Percentiles rank a stretch among this genome's conserved stretches.
phyloP scores from a whole-genome alignment of 257 asterid species.

The Petunia axillaris region DNA sequence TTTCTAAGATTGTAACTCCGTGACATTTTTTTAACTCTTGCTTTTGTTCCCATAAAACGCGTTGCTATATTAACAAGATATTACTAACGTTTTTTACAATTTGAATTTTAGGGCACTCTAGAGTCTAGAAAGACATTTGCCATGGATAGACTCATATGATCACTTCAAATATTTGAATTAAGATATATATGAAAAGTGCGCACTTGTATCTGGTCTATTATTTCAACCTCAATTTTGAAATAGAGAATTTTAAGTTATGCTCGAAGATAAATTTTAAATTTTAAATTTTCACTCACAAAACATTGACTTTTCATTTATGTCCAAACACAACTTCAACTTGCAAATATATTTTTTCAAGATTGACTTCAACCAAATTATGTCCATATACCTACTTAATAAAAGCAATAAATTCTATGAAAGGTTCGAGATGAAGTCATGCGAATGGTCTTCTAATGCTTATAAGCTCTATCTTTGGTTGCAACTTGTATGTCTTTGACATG shows the following conservation, averaged over 20 bases:
- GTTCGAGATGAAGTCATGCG: slow-evolving; percentile 8
- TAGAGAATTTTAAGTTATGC: no score
- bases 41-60: not conserved
- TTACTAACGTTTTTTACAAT: not conserved
- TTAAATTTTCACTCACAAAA: no score
- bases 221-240: no score
- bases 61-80: not conserved
- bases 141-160: no score
- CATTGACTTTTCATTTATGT: no score
- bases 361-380: no score
- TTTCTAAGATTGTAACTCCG: not conserved
- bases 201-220: not conserved
- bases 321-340: no score
- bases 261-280: no score
- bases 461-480: not conserved
- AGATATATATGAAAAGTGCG: not conserved
- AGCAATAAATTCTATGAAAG: not conserved
- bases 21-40: not conserved
- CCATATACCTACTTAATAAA: not conserved
- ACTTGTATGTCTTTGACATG: not conserved
- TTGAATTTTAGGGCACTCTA: no score
- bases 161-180: no score
- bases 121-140: no score
- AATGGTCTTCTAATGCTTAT: not conserved
- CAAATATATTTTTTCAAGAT: no score